Percentiles rank a stretch among this genome's conserved stretches.
Conservation (phyloP, 2,329 filamentous ascomycete species). For the Emmonsiellopsis sp. region DNA sequence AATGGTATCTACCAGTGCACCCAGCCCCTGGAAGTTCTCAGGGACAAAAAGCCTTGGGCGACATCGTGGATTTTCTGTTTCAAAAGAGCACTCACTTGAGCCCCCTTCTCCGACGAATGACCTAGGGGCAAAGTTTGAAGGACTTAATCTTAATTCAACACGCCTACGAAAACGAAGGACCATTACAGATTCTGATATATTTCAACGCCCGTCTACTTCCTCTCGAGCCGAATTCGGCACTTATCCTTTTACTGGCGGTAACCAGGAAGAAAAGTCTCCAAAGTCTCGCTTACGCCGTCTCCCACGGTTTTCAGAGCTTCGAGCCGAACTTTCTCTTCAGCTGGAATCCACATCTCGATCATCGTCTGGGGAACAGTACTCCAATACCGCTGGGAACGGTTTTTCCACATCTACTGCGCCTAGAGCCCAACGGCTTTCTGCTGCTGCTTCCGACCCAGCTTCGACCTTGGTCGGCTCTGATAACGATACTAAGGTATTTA, state of each 20-base stretch:
- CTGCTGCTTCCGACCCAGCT: constrained; percentile 49
- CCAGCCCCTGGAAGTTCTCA: constrained; percentile 30
- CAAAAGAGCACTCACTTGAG: constrained; percentile 22
- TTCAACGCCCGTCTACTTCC: constrained; percentile 25
- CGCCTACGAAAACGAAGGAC: constrained; percentile 26
- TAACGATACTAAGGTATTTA: constrained; percentile 48
- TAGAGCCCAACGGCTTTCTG: constrained; percentile 43
- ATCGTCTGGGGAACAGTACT: constrained; percentile 1
- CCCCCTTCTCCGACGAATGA: constrained; percentile 12
- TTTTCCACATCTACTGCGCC: background rate
- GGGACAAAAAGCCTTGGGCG: constrained; percentile 26
- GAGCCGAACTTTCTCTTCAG: constrained; percentile 6
- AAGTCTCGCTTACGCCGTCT: constrained; percentile 12
- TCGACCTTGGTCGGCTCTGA: constrained; percentile 54
- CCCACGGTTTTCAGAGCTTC: constrained; percentile 11
- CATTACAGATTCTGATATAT: constrained; percentile 32
- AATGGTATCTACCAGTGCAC: constrained; percentile 27
- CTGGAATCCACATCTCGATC: background rate
- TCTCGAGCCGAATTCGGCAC: constrained; percentile 17
- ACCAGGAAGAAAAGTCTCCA: constrained; percentile 1
- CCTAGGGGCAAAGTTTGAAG: constrained; percentile 17
- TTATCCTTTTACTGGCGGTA: background rate
- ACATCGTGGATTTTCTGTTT: constrained; percentile 7
- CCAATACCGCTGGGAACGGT: background rate
- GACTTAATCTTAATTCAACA: constrained; percentile 16